Percentiles rank a stretch among this genome's conserved stretches.
Evolutionary conservation across 164 flowering plant species (phyloP).

Genomic region (Hamamelis virginiana): DNA sequence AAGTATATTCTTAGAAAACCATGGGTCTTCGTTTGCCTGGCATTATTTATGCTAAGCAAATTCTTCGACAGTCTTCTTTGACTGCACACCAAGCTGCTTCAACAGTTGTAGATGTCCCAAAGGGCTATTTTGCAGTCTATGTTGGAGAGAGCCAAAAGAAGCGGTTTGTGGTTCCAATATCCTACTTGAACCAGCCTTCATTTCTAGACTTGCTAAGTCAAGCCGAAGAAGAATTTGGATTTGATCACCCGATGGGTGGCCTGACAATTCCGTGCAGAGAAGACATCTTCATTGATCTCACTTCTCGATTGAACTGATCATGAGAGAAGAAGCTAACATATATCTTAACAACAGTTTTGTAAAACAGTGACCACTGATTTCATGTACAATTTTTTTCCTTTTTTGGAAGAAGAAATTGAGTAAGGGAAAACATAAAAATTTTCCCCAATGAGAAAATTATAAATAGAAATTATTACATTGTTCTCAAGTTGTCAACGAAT

Average conservation of each 20-base stretch:
- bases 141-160: conserved; percentile 33
- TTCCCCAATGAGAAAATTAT: no score
- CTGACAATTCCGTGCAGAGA: conserved; percentile 26
- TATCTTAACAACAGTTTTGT: background rate
- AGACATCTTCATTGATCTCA: conserved; percentile 17
- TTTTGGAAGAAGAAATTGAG: no score
- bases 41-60: conserved; percentile 19
- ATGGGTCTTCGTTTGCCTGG: conserved; percentile 24
- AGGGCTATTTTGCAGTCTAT: conserved; percentile 38
- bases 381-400: no score
- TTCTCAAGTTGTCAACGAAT: no score
- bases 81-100: no score
- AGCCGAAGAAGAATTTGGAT: conserved; percentile 31
- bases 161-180: conserved; percentile 20
- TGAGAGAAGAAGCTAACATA: background rate
- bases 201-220: conserved; percentile 26
- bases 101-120: conserved; percentile 19
- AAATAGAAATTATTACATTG: no score
- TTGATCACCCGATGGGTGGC: conserved; percentile 19
- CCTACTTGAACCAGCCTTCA: conserved; percentile 26
- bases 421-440: no score
- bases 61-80: background rate
- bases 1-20: no score
- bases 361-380: background rate
- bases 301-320: conserved; percentile 6